phyloP scores from a whole-genome alignment of 1,284 basidiomycete species.

The Exobasidium rhododendri region DNA sequence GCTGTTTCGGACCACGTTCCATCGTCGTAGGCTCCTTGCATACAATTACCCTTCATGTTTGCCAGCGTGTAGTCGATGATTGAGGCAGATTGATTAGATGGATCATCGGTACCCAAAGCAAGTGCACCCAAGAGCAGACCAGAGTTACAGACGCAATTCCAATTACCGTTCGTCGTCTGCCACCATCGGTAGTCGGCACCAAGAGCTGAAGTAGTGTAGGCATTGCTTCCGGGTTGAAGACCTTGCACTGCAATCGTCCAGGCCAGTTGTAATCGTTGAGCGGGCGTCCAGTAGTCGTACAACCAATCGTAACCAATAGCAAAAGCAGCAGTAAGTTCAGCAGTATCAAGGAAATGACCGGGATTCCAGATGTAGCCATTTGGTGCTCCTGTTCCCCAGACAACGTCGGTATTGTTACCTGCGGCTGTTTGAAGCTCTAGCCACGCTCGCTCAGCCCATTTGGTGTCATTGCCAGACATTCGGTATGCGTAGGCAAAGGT shows the following conservation, averaged over 20 bases:
- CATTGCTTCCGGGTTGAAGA: slow-evolving; percentile 59
- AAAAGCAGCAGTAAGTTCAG: slow-evolving; percentile 67
- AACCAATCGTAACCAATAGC: slow-evolving; percentile 90
- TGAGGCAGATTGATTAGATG: slow-evolving; percentile 64
- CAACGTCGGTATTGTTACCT: slow-evolving; percentile 52
- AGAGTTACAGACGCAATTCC: slow-evolving; percentile 96
- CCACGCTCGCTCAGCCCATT: slow-evolving; percentile 83
- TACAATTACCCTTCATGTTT: slow-evolving; percentile 79
- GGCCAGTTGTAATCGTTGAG: slow-evolving; percentile 71
- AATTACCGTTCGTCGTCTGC: slow-evolving; percentile 67
- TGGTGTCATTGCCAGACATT: slow-evolving; percentile 77
- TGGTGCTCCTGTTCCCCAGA: slow-evolving; percentile 60
- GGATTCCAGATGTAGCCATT: slow-evolving; percentile 67
- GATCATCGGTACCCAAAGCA: slow-evolving; percentile 78
- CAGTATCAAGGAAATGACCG: slow-evolving; percentile 87
- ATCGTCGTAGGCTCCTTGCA: slow-evolving; percentile 63
- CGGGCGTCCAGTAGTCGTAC: slow-evolving; percentile 75
- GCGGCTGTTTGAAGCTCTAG: slow-evolving; percentile 64
- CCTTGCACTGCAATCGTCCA: slow-evolving; percentile 76
- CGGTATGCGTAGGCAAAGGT: slow-evolving; percentile 86
- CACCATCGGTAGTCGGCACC: slow-evolving; percentile 57
- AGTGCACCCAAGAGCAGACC: slow-evolving; percentile 85
- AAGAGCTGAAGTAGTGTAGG: slow-evolving; percentile 27
- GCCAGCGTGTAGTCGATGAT: slow-evolving; percentile 65
- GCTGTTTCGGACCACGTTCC: slow-evolving; percentile 94